Evolutionary conservation across 345 rosid species (phyloP).

Genomic region (Citrus sp.): DNA sequence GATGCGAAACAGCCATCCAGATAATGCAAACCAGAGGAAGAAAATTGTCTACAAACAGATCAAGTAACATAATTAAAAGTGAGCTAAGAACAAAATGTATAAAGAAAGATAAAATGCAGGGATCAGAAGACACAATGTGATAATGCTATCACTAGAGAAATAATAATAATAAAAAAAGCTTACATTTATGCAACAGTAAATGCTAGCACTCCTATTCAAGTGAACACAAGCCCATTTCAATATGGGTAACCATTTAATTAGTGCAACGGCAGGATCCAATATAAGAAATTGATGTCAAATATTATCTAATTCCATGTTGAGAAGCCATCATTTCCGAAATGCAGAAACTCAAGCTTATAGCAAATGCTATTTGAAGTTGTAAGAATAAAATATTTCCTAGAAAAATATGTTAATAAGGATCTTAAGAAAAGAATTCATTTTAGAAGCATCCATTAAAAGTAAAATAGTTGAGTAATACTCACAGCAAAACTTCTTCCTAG

Average conservation of each 20-base stretch:
- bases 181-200: neutral
- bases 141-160: neutral
- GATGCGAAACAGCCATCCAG: slow-evolving; percentile 92
- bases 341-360: neutral
- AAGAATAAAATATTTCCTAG: neutral
- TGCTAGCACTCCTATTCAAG: no score
- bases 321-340: neutral
- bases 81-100: neutral
- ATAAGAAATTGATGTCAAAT: neutral
- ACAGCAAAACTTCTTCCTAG: slow-evolving; percentile 75
- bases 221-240: neutral
- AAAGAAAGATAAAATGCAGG: neutral
- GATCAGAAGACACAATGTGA: neutral
- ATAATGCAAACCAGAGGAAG: slow-evolving; percentile 90
- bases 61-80: neutral
- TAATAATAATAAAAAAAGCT: neutral
- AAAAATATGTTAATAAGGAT: neutral
- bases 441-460: neutral
- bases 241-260: neutral
- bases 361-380: neutral
- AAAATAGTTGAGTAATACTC: slow-evolving; percentile 27
- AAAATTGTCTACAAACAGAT: slow-evolving; percentile 56
- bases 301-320: neutral
- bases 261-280: neutral
- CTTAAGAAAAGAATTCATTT: neutral